Evolutionary conservation across 2,329 filamentous ascomycete genomes (phyloP).

Genomic region (Diatrype stigma): DNA sequence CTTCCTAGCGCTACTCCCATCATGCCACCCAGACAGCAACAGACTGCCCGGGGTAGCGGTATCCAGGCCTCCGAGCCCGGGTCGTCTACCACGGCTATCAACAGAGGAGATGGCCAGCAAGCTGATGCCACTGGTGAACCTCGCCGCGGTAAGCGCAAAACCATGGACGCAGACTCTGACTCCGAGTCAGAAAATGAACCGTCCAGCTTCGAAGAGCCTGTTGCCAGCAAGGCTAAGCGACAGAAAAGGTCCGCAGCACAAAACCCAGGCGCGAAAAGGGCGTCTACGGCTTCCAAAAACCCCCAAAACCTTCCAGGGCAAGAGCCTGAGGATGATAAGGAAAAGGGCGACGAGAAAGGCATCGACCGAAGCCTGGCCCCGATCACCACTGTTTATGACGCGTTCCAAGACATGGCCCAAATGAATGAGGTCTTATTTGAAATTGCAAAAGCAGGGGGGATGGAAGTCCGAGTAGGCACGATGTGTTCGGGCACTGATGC

Average conservation of each 20-base stretch:
- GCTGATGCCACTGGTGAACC: neutral
- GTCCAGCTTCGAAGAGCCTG: neutral
- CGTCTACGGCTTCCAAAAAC: too few species aligned
- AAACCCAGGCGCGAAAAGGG: neutral
- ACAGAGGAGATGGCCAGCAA: neutral
- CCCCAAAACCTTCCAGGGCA: too few species aligned
- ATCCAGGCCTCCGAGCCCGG: too few species aligned
- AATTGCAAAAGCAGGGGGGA: constrained; percentile 22
- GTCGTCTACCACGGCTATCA: neutral
- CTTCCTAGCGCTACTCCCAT: neutral
- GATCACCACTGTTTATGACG: constrained; percentile 21
- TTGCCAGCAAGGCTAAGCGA: neutral
- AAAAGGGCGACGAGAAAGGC: constrained; percentile 2
- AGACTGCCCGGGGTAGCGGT: too few species aligned
- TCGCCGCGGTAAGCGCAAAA: neutral
- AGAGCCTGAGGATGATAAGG: neutral
- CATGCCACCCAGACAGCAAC: neutral
- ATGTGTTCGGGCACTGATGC: constrained; percentile 78
- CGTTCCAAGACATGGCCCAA: constrained; percentile 26
- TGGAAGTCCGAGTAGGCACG: constrained; percentile 52
- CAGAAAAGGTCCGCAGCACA: neutral
- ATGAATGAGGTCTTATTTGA: constrained; percentile 13
- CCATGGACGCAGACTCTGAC: neutral
- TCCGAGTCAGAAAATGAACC: neutral
- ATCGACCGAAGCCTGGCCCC: constrained; percentile 18